Base-by-base conservation (phyloP, 2,329 filamentous ascomycete species). In the Shiraia sp. region DNA sequence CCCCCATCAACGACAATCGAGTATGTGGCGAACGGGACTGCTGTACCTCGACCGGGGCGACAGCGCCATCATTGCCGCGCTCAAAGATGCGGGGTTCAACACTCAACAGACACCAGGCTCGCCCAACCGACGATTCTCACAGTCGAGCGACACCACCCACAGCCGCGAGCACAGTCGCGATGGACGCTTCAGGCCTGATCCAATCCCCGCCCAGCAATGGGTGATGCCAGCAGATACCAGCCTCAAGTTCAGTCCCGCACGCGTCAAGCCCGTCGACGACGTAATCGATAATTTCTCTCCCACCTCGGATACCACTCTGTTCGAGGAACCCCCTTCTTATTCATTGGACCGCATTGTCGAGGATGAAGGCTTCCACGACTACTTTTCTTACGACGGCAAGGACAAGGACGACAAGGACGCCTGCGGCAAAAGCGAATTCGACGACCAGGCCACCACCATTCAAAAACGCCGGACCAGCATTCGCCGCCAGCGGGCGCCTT, bases 21-120 rank as follows among this genome's bases (percentile, higher is more conserved):
- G 40, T 46, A 55, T 55, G 53, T 55, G 53, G 53, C 49, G 50
- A 42, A 53, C 46, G 36, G 53, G 53, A 35, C 53, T 55, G 19
- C 39, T 42, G 32, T 53, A 55, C 53, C 50, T 53, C 50, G 50
- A 55, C 34, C 53, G 53, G 36, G 50, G 50, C 36, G 50, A 53
- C 42, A 53, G 53, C 47, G 49, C 50, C 40, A 55, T 55, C 33
- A 39, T 53, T 42, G 49, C 51, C 39, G 53, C 50, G 25, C 41
- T 55, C 30, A 45, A 48, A 28, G 49, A 53, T 39, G 49, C 52
- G 41, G 52, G 52, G 34, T 46, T 51, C 50, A 46, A 51, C 28
- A 51, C 42, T 16, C 47, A 48, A 25, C 45, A 51, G 32, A 45
- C 47, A 30, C 40, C 40, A 14, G 35, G 40, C 25, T 42, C 52